These are phyloP conservation scores for Venturia oleaginea DNA, from an alignment of 2,329 filamentous ascomycete genomes.

Conservation along the genomic window DNA sequence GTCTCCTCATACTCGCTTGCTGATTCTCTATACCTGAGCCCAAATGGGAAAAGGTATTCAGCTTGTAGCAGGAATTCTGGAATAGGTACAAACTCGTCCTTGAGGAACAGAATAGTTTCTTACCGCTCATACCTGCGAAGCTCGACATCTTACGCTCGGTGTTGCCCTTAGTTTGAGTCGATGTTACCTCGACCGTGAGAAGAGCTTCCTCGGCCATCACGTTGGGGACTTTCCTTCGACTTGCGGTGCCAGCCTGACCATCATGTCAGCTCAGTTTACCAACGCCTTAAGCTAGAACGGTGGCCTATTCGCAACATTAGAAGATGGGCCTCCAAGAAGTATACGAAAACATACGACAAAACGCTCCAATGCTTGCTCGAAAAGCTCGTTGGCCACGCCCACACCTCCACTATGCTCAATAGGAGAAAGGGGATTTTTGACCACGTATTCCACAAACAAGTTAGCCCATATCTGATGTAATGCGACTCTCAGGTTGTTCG, in stretches of 20 bases:
- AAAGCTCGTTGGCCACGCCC: slow-evolving; percentile 56
- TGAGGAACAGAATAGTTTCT: neutral
- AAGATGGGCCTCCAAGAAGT: neutral
- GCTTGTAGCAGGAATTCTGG: neutral
- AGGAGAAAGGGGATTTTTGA: slow-evolving; percentile 56
- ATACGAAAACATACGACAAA: slow-evolving; percentile 45
- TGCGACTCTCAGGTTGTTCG: slow-evolving; percentile 84
- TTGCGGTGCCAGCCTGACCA: neutral
- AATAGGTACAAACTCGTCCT: neutral
- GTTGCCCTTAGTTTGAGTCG: neutral
- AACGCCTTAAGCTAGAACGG: neutral
- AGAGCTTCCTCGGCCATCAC: neutral
- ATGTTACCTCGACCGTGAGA: neutral
- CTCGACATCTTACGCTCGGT: neutral
- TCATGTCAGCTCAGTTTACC: neutral
- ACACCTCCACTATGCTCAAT: slow-evolving; percentile 52
- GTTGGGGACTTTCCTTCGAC: neutral
- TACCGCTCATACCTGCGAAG: neutral
- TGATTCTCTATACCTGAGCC: neutral
- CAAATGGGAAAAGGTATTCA: neutral
- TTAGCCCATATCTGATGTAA: slow-evolving; percentile 98
- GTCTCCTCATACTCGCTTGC: neutral
- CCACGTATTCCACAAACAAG: slow-evolving; percentile 87
- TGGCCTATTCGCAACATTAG: neutral
- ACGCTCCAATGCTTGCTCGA: slow-evolving; percentile 60